Conservation (phyloP, 1,139 yeast species). For the Kurtzmaniella natalensis region DNA sequence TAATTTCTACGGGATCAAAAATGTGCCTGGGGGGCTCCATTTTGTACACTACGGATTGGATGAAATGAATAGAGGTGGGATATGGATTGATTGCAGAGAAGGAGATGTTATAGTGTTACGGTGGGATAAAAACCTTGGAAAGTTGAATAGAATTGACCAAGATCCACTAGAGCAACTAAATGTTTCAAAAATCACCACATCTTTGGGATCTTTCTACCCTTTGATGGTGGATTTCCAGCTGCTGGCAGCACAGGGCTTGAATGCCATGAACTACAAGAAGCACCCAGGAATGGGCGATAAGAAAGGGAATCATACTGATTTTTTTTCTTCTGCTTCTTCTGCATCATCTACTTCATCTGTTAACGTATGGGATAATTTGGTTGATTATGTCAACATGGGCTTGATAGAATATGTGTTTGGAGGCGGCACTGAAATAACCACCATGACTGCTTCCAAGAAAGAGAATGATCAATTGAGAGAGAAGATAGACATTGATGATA, state of each 20-base stretch:
- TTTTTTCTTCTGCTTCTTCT: too few species aligned
- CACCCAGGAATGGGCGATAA: too few species aligned
- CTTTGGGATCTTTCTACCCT: conserved; percentile 19
- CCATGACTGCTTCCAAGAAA: conserved; percentile 25
- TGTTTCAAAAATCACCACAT: conserved; percentile 11
- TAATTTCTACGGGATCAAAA: conserved; percentile 22
- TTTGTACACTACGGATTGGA: conserved; percentile 23
- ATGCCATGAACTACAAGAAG: too few species aligned
- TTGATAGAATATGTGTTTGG: conserved; percentile 20
- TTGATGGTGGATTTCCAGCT: conserved; percentile 21
- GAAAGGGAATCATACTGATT: too few species aligned
- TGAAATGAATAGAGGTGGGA: conserved; percentile 20
- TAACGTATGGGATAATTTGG: conserved; percentile 9
- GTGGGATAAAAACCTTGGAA: conserved; percentile 7
- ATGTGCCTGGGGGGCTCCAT: conserved; percentile 24
- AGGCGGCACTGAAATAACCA: conserved; percentile 13
- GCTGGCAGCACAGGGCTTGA: neutral
- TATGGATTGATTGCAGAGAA: conserved; percentile 21
- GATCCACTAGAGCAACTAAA: conserved; percentile 10
- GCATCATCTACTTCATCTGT: too few species aligned
- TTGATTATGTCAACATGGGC: conserved; percentile 17
- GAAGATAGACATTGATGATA: conserved; percentile 12
- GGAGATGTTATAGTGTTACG: conserved; percentile 16
- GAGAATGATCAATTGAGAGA: conserved; percentile 22
- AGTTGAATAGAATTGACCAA: conserved; percentile 1